phyloP scores from a whole-genome alignment of 225 moss, liverwort and hornwort species.

The Polytrichum formosum region DNA sequence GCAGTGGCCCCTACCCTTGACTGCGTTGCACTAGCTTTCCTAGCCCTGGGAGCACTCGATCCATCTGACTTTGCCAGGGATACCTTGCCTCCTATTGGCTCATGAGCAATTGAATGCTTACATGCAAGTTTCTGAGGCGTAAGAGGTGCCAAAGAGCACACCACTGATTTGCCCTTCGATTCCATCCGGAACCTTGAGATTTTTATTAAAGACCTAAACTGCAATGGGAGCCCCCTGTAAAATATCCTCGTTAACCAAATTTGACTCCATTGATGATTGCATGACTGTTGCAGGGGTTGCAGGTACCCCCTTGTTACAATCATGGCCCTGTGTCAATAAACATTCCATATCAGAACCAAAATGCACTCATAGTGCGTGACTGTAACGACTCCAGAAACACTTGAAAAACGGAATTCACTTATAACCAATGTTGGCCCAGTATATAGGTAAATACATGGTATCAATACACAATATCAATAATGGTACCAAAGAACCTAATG shows the following conservation, averaged over 20 bases:
- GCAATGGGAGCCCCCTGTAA: slow-evolving; percentile 12
- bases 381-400: too few species aligned
- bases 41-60: not conserved
- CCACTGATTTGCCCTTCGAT: slow-evolving; percentile 5
- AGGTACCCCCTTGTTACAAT: slow-evolving; percentile 14
- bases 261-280: slow-evolving; percentile 23
- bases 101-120: slow-evolving; percentile 2
- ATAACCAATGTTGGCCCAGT: too few species aligned
- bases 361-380: too few species aligned
- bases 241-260: slow-evolving; percentile 8
- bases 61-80: slow-evolving; percentile 17
- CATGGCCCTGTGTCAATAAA: slow-evolving; percentile 29
- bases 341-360: slow-evolving; percentile 24
- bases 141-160: slow-evolving; percentile 6
- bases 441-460: too few species aligned
- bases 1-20: slow-evolving; percentile 5
- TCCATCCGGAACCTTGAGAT: not conserved
- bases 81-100: slow-evolving; percentile 27
- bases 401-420: too few species aligned
- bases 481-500: too few species aligned
- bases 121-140: slow-evolving; percentile 7
- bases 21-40: not conserved
- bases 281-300: slow-evolving; percentile 21
- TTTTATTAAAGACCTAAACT: slow-evolving; percentile 12
- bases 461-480: too few species aligned